Conservation (phyloP, 805 yeast genomes). For the Debaryomyces castellii region DNA sequence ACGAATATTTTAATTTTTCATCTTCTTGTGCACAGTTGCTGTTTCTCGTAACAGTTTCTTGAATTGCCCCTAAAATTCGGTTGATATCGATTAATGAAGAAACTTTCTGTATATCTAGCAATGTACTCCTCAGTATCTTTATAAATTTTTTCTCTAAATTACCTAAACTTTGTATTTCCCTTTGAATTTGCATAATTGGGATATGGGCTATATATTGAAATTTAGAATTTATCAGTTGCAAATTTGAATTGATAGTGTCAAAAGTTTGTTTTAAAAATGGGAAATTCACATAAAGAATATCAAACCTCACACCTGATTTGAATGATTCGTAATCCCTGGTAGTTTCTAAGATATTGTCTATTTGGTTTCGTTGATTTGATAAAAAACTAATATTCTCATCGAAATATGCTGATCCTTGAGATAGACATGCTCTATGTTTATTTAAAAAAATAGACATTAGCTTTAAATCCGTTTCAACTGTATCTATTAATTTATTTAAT, state of each 20-base stretch:
- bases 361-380: constrained; percentile 1
- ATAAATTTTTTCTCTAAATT: constrained; percentile 9
- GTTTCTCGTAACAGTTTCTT: constrained; percentile 1
- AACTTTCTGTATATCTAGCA: not conserved
- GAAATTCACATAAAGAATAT: constrained; percentile 10
- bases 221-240: constrained; percentile 11
- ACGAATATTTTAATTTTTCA: not conserved
- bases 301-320: constrained; percentile 7
- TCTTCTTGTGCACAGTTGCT: not conserved
- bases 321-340: constrained; percentile 8
- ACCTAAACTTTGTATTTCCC: constrained; percentile 8
- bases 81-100: constrained; percentile 5
- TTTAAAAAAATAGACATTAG: not conserved
- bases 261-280: constrained; percentile 12
- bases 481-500: constrained; percentile 4
- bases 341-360: constrained; percentile 5
- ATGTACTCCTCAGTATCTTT: constrained; percentile 1
- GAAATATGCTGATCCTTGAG: constrained; percentile 1
- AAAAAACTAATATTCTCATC: constrained; percentile 4
- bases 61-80: not conserved
- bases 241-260: constrained; percentile 10
- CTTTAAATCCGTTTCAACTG: not conserved
- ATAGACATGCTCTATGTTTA: not conserved
- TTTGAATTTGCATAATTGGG: constrained; percentile 8
- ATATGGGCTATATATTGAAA: not conserved